phyloP scores from a whole-genome alignment of 1,139 yeast species.

The Meyerozyma sp. region DNA sequence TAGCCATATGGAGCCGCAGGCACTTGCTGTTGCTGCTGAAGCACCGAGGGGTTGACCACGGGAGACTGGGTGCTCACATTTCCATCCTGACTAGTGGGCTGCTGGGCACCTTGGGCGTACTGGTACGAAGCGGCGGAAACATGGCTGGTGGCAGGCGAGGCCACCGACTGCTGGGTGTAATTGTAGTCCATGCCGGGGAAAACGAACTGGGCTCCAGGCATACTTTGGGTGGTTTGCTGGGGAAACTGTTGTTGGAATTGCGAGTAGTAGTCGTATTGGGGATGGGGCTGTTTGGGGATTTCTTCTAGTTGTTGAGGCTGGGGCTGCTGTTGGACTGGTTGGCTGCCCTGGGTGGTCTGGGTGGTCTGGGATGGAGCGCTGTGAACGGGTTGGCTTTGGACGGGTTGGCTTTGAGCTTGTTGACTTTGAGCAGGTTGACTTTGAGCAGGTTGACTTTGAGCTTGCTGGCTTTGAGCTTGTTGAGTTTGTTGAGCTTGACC shows the following conservation, averaged over 20 bases:
- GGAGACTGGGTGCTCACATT: constrained; percentile 7
- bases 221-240: constrained; percentile 32
- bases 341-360: constrained; percentile 5
- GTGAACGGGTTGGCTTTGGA: constrained; percentile 13
- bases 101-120: constrained; percentile 12
- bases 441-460: constrained; percentile 5
- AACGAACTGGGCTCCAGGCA: constrained; percentile 39
- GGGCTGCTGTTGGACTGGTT: constrained; percentile 3
- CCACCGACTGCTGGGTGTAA: constrained; percentile 30
- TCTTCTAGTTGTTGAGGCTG: constrained; percentile 15
- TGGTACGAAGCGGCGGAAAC: constrained; percentile 21
- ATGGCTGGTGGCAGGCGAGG: constrained; percentile 34
- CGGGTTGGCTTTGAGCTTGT: constrained; percentile 9
- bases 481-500: constrained; percentile 8
- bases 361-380: too few relatives aligned
- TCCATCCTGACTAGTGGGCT: constrained; percentile 11
- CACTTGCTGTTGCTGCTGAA: constrained; percentile 12
- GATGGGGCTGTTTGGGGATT: constrained; percentile 1
- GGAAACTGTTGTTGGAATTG: constrained; percentile 39
- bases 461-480: constrained; percentile 8
- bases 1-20: constrained; percentile 38
- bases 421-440: constrained; percentile 11
- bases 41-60: constrained; percentile 6
- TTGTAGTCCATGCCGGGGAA: constrained; percentile 43
- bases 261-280: constrained; percentile 28